Evolutionary conservation across 208 protist genomes (phyloP).

Genomic region (Angomonas deanei): DNA sequence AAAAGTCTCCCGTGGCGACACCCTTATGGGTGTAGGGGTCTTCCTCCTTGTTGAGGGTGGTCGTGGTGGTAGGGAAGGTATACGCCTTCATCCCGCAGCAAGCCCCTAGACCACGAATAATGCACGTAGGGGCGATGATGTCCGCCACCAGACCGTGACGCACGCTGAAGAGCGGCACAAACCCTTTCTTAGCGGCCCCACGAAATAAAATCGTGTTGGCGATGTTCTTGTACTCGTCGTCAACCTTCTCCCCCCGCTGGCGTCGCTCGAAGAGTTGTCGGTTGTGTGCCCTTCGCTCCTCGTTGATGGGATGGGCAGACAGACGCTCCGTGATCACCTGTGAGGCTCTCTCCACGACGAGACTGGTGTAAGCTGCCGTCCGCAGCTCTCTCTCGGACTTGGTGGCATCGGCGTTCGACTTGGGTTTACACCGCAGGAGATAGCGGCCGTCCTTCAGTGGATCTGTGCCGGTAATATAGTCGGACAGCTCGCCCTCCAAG

Average conservation of each 20-base stretch:
- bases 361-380: slow-evolving; percentile 35
- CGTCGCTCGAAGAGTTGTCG: neutral
- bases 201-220: slow-evolving; percentile 65
- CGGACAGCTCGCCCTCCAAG: slow-evolving; percentile 21
- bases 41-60: slow-evolving; percentile 4
- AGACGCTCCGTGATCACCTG: slow-evolving; percentile 29
- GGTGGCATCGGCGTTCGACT: slow-evolving; percentile 46
- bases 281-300: slow-evolving; percentile 23
- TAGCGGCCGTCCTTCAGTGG: slow-evolving; percentile 41
- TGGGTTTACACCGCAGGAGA: slow-evolving; percentile 42
- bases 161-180: slow-evolving; percentile 49
- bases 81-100: slow-evolving; percentile 38
- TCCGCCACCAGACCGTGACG: slow-evolving; percentile 50
- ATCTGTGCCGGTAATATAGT: slow-evolving; percentile 66
- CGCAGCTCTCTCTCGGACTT: slow-evolving; percentile 13
- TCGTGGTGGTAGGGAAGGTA: neutral
- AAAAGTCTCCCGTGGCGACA: slow-evolving; percentile 43
- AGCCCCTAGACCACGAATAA: slow-evolving; percentile 58
- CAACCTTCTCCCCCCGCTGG: neutral
- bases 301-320: slow-evolving; percentile 50
- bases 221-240: slow-evolving; percentile 21
- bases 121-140: slow-evolving; percentile 66
- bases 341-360: slow-evolving; percentile 58
- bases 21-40: slow-evolving; percentile 12
- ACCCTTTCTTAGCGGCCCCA: slow-evolving; percentile 59